These are phyloP conservation scores for Emericellopsis cladophorae DNA, from an alignment of 2,329 filamentous ascomycete genomes.

Conservation along the genomic window DNA sequence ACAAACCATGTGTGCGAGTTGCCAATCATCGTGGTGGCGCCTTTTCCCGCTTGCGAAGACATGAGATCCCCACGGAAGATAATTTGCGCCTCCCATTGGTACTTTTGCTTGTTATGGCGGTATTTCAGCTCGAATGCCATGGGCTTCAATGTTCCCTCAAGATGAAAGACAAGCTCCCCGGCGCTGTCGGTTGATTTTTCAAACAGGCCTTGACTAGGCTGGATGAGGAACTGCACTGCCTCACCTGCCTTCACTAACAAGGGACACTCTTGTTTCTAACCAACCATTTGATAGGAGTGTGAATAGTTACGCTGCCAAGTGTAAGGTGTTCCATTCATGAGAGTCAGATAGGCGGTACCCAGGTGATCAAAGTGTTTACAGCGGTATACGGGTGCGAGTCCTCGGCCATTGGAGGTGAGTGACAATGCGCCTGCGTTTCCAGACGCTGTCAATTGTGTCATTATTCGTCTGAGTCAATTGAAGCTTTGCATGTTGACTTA, in stretches of 20 bases:
- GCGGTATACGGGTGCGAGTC: too few relatives aligned
- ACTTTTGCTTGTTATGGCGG: background rate
- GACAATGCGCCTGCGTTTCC: too few relatives aligned
- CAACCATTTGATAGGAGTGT: background rate
- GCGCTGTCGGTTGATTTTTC: slow-evolving; percentile 7
- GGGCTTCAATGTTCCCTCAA: slow-evolving; percentile 12
- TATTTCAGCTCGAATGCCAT: slow-evolving; percentile 14
- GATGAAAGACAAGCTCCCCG: slow-evolving; percentile 14
- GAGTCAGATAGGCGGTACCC: background rate
- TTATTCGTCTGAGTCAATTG: too few relatives aligned
- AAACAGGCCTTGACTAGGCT: slow-evolving; percentile 9
- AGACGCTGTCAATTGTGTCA: too few relatives aligned
- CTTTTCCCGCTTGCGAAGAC: background rate
- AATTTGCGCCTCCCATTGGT: background rate
- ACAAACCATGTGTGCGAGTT: too few relatives aligned
- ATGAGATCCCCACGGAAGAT: slow-evolving; percentile 9
- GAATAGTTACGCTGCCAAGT: background rate
- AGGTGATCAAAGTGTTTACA: too few relatives aligned
- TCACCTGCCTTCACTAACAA: background rate
- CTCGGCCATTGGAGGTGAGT: too few relatives aligned
- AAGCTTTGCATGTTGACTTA: too few relatives aligned
- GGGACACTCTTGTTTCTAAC: background rate
- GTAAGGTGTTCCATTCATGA: background rate
- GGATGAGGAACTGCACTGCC: slow-evolving; percentile 9
- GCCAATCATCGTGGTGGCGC: too few relatives aligned